These are phyloP conservation scores for Tothia fuscella DNA, from an alignment of 2,329 filamentous ascomycete genomes.

Conservation along the genomic window DNA sequence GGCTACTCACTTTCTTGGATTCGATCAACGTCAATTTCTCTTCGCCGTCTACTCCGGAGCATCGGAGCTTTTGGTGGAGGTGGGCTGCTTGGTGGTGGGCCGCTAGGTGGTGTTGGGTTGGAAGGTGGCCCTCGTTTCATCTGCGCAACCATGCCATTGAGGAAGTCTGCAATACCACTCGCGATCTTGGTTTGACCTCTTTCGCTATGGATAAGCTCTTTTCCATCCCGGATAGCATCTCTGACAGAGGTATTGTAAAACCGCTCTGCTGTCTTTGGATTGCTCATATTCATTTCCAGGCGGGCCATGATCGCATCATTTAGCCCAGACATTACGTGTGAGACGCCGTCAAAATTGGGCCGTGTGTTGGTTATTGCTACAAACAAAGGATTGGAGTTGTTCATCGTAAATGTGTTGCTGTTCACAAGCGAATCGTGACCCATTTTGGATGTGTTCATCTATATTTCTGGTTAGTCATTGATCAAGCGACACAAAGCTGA, in stretches of 20 bases:
- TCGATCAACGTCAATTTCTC: too few species aligned
- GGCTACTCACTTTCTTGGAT: too few species aligned
- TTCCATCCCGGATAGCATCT: background rate
- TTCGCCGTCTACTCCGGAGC: too few species aligned
- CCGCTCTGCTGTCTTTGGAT: background rate
- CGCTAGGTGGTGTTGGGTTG: too few species aligned
- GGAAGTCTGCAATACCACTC: slow-evolving; percentile 1
- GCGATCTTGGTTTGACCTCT: background rate
- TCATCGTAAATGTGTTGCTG: background rate
- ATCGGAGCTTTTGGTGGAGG: too few species aligned
- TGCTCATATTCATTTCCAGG: slow-evolving; percentile 4
- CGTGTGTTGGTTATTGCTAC: background rate
- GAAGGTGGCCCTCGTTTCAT: too few species aligned
- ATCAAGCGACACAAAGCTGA: background rate
- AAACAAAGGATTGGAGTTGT: slow-evolving; percentile 4
- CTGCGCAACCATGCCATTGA: slow-evolving; percentile 3
- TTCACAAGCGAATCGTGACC: background rate
- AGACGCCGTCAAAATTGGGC: background rate
- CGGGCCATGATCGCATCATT: slow-evolving; percentile 1
- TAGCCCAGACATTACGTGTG: background rate
- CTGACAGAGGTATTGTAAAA: background rate
- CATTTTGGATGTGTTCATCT: background rate
- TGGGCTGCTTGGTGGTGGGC: too few species aligned
- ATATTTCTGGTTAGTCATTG: background rate
- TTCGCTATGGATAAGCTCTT: background rate